phyloP scores from a whole-genome alignment of 768 basidiomycete species.

The Megacollybia marginata region DNA sequence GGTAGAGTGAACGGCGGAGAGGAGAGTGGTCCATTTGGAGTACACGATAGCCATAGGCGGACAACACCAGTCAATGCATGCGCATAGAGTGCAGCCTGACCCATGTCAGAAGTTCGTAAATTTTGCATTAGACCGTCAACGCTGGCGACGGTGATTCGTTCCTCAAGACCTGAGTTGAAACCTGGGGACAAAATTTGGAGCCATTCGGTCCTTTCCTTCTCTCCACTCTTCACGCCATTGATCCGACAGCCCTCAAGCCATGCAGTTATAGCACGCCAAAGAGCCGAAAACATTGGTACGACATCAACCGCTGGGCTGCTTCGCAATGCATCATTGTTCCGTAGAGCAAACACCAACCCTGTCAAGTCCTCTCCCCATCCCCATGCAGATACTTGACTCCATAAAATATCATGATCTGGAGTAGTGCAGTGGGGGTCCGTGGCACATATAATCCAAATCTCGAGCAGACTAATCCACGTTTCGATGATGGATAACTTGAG shows the following conservation, averaged over 20 bases:
- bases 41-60: constrained; percentile 59
- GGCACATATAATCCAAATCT: constrained; percentile 75
- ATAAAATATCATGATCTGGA: constrained; percentile 80
- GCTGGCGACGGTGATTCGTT: constrained; percentile 27
- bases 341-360: constrained; percentile 28
- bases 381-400: constrained; percentile 82
- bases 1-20: constrained; percentile 59
- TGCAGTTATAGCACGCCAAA: constrained; percentile 49
- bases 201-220: constrained; percentile 43
- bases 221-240: constrained; percentile 63
- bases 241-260: constrained; percentile 76
- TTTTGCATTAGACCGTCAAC: constrained; percentile 13
- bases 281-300: constrained; percentile 20
- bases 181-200: constrained; percentile 4
- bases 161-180: constrained; percentile 34
- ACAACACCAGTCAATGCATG: constrained; percentile 38
- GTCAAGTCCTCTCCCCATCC: constrained; percentile 60
- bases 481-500: constrained; percentile 5
- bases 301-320: constrained; percentile 22
- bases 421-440: constrained; percentile 87
- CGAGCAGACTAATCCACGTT: constrained; percentile 53
- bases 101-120: neutral
- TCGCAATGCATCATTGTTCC: constrained; percentile 10
- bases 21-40: constrained; percentile 30
- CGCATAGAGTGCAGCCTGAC: constrained; percentile 14